A percentile compares a stretch with the other conserved stretches of the same genome.
Evolutionary conservation across 2,329 filamentous ascomycete genomes (phyloP).

Genomic region (Fonsecaea monophora): DNA sequence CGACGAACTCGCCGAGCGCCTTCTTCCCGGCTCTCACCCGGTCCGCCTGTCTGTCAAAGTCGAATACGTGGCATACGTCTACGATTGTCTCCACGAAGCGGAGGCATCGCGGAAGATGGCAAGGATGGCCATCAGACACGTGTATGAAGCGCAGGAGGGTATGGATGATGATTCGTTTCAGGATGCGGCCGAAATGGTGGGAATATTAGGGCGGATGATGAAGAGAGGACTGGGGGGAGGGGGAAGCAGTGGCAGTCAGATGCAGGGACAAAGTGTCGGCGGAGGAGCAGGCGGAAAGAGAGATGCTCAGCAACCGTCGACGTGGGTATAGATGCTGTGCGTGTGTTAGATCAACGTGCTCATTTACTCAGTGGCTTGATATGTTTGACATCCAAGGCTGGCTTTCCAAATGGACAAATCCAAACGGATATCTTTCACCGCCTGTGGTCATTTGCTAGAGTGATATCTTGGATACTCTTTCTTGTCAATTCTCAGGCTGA

Average conservation of each 20-base stretch:
- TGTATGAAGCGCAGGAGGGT: conserved; percentile 87
- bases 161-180: conserved; percentile 96
- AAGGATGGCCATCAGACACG: conserved; percentile 82
- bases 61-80: conserved; percentile 90
- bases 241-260: conserved; percentile 34
- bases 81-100: conserved; percentile 86
- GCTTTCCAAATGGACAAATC: neutral
- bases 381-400: neutral
- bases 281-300: conserved; percentile 13
- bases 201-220: conserved; percentile 86
- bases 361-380: neutral
- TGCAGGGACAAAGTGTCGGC: conserved; percentile 12
- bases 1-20: conserved; percentile 71
- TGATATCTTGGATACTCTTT: neutral
- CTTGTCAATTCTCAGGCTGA: too few species aligned
- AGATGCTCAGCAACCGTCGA: conserved; percentile 28
- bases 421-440: neutral
- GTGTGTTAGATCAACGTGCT: neutral
- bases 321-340: conserved; percentile 26
- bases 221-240: conserved; percentile 67
- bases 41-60: conserved; percentile 87
- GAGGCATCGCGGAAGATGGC: conserved; percentile 78
- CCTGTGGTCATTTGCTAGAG: neutral
- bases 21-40: conserved; percentile 87
- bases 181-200: conserved; percentile 87